Conservation (phyloP, 108 stramenopile species). For the Epithemia pelagica region DNA sequence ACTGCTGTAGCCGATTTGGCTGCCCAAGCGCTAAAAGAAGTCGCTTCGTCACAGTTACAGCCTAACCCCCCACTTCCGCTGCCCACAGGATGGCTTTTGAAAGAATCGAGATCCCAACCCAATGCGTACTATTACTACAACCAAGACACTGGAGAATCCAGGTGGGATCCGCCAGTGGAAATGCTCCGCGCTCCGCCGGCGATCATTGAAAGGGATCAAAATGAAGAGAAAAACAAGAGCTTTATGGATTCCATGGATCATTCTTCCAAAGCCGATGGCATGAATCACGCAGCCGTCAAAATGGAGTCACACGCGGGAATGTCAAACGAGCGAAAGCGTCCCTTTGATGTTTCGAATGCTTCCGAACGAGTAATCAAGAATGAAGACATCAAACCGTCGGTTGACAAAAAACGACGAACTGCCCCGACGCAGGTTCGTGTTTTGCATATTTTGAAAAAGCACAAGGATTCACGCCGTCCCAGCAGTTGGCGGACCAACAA, state of each 20-base stretch:
- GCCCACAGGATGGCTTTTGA: conserved; percentile 63
- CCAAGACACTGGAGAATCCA: conserved; percentile 61
- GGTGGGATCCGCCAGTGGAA: conserved; percentile 27
- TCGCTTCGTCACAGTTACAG: not conserved
- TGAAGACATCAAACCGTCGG: not conserved
- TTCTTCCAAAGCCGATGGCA: not conserved
- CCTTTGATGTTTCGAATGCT: not conserved
- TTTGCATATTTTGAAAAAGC: conserved; percentile 83
- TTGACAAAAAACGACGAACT: not conserved
- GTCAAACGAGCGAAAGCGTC: not conserved
- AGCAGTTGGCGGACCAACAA: conserved; percentile 62
- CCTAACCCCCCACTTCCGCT: conserved; percentile 13
- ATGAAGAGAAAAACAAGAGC: not conserved
- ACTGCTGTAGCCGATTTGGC: not conserved
- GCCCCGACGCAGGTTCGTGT: conserved; percentile 40
- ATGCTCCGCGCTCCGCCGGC: not conserved
- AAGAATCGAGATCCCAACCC: conserved; percentile 35
- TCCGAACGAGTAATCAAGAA: not conserved
- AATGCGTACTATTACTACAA: conserved; percentile 70
- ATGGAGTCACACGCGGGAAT: not conserved
- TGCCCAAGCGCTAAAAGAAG: not conserved
- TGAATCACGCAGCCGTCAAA: not conserved
- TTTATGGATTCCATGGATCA: not conserved
- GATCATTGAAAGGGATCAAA: not conserved
- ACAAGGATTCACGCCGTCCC: conserved; percentile 63